These are phyloP conservation scores for Penicillium polonicum DNA, from an alignment of 2,329 filamentous ascomycete genomes.

Conservation along the genomic window DNA sequence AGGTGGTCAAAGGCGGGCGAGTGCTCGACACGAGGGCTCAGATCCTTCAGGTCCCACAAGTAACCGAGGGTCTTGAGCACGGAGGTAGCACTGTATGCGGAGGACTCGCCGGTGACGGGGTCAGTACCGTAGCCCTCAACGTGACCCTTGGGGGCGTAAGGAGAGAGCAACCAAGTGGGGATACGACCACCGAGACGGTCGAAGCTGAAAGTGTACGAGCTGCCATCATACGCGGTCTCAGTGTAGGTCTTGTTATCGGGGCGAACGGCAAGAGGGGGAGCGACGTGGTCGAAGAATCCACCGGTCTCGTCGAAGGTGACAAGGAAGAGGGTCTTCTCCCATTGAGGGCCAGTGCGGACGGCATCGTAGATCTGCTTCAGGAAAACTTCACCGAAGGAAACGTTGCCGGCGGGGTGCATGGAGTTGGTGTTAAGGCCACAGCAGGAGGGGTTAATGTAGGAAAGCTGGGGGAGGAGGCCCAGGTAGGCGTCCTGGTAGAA, in stretches of 20 bases:
- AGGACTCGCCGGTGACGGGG: constrained; percentile 25
- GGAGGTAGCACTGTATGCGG: constrained; percentile 31
- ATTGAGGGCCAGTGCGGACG: constrained; percentile 36
- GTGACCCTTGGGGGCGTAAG: constrained; percentile 25
- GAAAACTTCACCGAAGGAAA: constrained; percentile 38
- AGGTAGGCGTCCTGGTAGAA: constrained; percentile 36
- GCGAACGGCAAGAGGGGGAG: constrained; percentile 33
- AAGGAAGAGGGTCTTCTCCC: constrained; percentile 37
- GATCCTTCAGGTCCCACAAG: constrained; percentile 33
- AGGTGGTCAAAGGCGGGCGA: constrained; percentile 34
- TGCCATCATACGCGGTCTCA: constrained; percentile 28
- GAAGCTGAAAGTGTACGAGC: constrained; percentile 28
- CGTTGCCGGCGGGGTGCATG: constrained; percentile 32
- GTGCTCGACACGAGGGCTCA: constrained; percentile 30
- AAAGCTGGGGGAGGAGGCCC: constrained; percentile 32
- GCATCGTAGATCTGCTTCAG: constrained; percentile 41
- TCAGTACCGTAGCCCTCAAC: constrained; percentile 32
- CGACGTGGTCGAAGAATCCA: constrained; percentile 41
- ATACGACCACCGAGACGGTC: constrained; percentile 32
- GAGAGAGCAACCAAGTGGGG: constrained; percentile 34
- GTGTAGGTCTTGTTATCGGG: constrained; percentile 40
- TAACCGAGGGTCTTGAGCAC: constrained; percentile 34
- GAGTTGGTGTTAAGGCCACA: constrained; percentile 34
- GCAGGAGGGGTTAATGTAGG: constrained; percentile 40
- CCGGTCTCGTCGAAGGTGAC: constrained; percentile 40